Evolutionary conservation across 2,329 filamentous ascomycete genomes (phyloP).

Genomic region (Aureobasidium sp.): DNA sequence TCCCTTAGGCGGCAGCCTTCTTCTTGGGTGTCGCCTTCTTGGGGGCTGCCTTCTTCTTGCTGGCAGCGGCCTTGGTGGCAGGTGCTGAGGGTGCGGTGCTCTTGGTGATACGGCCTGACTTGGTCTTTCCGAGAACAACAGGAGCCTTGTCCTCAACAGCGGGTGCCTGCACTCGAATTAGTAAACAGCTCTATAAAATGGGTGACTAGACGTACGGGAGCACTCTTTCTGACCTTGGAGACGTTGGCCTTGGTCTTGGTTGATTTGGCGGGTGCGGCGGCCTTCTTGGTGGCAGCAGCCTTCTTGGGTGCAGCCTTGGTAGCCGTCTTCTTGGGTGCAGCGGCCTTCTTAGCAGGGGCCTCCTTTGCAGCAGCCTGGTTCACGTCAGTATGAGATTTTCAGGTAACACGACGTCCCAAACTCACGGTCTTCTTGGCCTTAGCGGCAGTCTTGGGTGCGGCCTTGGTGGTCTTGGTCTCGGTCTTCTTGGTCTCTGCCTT

Average conservation of each 20-base stretch:
- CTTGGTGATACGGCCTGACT: conserved; percentile 80
- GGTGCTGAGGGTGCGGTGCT: conserved; percentile 40
- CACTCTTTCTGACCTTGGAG: conserved; percentile 39
- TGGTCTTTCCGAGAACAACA: conserved; percentile 70
- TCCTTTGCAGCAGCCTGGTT: conserved; percentile 37
- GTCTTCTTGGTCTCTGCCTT: conserved; percentile 23
- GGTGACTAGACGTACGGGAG: conserved; percentile 24
- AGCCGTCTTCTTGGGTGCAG: conserved; percentile 25
- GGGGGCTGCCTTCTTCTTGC: conserved; percentile 38
- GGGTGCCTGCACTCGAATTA: conserved; percentile 44
- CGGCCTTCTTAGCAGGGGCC: conserved; percentile 23
- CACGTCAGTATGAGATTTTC: background rate
- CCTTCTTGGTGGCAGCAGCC: conserved; percentile 23
- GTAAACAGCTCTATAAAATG: background rate
- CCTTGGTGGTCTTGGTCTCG: conserved; percentile 37
- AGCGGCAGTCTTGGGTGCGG: conserved; percentile 42
- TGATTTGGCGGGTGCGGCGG: conserved; percentile 26
- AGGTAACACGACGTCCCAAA: background rate
- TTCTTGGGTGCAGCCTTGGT: conserved; percentile 32
- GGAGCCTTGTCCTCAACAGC: conserved; percentile 61
- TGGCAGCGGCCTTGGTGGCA: conserved; percentile 36
- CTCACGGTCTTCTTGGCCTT: conserved; percentile 25
- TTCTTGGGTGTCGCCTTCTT: conserved; percentile 41
- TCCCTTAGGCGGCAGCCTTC: conserved; percentile 23
- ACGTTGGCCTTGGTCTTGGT: conserved; percentile 42